These are phyloP conservation scores for Pythium phragmiticola DNA, from an alignment of 352 stramenopile species.

Conservation along the genomic window DNA sequence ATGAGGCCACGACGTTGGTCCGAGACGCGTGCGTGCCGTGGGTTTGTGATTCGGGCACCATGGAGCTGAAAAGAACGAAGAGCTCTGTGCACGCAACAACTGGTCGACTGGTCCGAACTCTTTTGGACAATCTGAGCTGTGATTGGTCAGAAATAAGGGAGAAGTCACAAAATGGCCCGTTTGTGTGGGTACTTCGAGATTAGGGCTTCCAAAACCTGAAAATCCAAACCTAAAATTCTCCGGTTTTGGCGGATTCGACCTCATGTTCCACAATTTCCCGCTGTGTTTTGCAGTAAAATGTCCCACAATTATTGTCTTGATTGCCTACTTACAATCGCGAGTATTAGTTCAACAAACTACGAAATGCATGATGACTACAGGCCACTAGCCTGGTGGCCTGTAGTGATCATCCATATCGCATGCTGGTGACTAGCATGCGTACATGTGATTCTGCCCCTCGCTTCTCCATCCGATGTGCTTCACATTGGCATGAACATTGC, in stretches of 20 bases:
- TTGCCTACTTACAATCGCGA: no score
- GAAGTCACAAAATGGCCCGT: conserved; percentile 14
- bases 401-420: no score
- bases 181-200: conserved; percentile 1
- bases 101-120: conserved; percentile 23
- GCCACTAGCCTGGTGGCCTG: no score
- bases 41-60: not conserved
- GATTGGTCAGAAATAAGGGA: conserved; percentile 11
- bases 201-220: not conserved
- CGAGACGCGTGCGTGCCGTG: not conserved
- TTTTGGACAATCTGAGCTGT: conserved; percentile 3
- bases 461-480: not conserved
- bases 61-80: not conserved
- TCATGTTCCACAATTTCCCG: not conserved
- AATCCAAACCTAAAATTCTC: not conserved
- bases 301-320: not conserved
- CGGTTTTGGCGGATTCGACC: not conserved
- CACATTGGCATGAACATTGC: no score
- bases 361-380: no score
- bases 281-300: not conserved
- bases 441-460: not conserved
- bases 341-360: no score
- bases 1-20: not conserved
- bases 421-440: not conserved
- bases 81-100: conserved; percentile 1